These are phyloP conservation scores for Blastobotrys persicus DNA, from an alignment of 1,139 yeast species.

Conservation along the genomic window DNA sequence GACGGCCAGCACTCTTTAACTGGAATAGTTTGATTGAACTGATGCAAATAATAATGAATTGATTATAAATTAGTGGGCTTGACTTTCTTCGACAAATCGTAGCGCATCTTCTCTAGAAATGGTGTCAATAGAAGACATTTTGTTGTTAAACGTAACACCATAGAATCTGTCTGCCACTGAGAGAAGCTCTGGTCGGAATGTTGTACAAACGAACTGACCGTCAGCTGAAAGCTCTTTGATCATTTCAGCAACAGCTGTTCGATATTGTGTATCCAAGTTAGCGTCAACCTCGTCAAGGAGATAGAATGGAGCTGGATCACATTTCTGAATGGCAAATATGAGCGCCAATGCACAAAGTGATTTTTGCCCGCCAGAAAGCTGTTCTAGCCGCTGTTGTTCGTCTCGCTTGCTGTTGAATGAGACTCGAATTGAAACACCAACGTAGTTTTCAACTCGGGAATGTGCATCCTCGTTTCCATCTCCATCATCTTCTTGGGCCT, in stretches of 20 bases:
- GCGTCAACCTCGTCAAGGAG: slow-evolving; percentile 96
- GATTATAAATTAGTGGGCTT: slow-evolving; percentile 1
- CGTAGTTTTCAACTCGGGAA: slow-evolving; percentile 50
- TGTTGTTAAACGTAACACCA: slow-evolving; percentile 82
- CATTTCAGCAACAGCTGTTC: slow-evolving; percentile 82
- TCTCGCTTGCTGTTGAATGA: slow-evolving; percentile 85
- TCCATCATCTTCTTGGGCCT: slow-evolving; percentile 10
- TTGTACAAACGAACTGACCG: slow-evolving; percentile 86
- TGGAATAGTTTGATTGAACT: too few relatives aligned
- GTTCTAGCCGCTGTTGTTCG: slow-evolving; percentile 87
- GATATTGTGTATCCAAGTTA: slow-evolving; percentile 86
- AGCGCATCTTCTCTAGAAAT: slow-evolving; percentile 73
- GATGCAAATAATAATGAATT: too few relatives aligned
- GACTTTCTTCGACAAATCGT: slow-evolving; percentile 62
- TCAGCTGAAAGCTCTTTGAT: slow-evolving; percentile 60
- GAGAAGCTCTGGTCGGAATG: slow-evolving; percentile 91
- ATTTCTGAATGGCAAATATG: slow-evolving; percentile 87
- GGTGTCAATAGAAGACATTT: slow-evolving; percentile 74
- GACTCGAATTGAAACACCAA: slow-evolving; percentile 83
- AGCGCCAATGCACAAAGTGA: slow-evolving; percentile 92
- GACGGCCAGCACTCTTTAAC: too few relatives aligned
- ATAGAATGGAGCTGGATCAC: slow-evolving; percentile 97
- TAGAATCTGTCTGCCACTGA: slow-evolving; percentile 83
- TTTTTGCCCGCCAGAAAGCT: slow-evolving; percentile 94
- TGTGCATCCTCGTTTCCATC: neutral